A percentile compares a stretch with the other conserved stretches of the same genome.
Evolutionary conservation across 2,329 filamentous ascomycete species (phyloP).

Genomic region (Scedosporium boydii): DNA sequence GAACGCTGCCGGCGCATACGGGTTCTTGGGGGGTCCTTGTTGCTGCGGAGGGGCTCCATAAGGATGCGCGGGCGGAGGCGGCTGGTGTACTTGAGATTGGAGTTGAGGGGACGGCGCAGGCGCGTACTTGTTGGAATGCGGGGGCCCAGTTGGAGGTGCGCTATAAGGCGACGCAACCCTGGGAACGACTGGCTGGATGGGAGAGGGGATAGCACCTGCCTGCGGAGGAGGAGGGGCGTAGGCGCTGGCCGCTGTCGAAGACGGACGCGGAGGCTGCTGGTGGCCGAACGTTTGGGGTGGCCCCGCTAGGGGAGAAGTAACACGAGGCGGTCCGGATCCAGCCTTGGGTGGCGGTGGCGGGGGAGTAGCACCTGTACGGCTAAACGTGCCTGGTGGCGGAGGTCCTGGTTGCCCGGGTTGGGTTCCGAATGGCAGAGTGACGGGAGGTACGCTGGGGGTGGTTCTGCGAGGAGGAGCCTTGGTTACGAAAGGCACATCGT

Average conservation of each 20-base stretch:
- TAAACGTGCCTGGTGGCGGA: conserved; percentile 47
- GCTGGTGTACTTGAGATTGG: conserved; percentile 39
- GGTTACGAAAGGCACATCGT: conserved; percentile 81
- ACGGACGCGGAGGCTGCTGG: conserved; percentile 15
- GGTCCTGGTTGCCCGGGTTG: conserved; percentile 46
- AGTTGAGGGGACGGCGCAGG: conserved; percentile 53
- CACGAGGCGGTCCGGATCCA: conserved; percentile 49
- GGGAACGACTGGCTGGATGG: conserved; percentile 52
- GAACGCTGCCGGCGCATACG: conserved; percentile 49
- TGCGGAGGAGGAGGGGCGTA: conserved; percentile 42
- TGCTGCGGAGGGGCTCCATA: conserved; percentile 34
- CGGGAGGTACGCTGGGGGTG: conserved; percentile 62
- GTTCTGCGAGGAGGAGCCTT: conserved; percentile 63
- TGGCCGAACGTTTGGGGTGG: conserved; percentile 39
- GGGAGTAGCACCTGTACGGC: conserved; percentile 54
- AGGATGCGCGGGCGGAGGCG: conserved; percentile 22
- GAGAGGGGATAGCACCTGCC: conserved; percentile 58
- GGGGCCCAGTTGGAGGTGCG: conserved; percentile 56
- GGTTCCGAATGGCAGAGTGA: conserved; percentile 67
- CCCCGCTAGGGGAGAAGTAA: conserved; percentile 61
- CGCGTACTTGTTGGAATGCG: conserved; percentile 69
- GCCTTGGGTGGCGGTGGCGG: conserved; percentile 81
- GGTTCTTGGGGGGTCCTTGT: conserved; percentile 32
- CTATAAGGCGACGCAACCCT: conserved; percentile 82
- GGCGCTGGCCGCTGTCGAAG: conserved; percentile 10